Evolutionary conservation across 1,284 basidiomycete species (phyloP), one percentile per base, ranked within the genome.

Genomic region (Malassezia psittaci): DNA sequence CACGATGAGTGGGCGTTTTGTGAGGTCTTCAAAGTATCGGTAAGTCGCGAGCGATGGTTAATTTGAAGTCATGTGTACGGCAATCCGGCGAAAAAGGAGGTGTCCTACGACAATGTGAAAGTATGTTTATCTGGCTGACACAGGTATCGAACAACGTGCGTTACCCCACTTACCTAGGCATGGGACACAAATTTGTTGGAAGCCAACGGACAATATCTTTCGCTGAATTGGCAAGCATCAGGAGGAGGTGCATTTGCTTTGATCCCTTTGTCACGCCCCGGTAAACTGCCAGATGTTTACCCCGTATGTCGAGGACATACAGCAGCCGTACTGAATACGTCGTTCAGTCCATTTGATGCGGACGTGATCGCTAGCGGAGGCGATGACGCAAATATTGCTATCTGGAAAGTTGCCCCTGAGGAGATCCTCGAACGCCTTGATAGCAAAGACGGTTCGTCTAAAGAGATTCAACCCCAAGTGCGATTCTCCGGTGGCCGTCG

Each of bases 121-220:
- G 72, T 75, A 19, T 29, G 51, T 47, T 29, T 8, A 16, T 13
- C 37, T 9, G 24, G 13, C 49, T 40, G n/a, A 38, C 39, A 10
- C 19, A 60, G 54, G 67, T 69, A 41, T 69, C 70, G 32, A 69
- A 69, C 58, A 71, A 69, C 63, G 69, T 63, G 37, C 24, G 60
- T 57, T n/a, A 5, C 13, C 10, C 34, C 18, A 39, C 51, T 55
- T 9, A 55, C 48, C 5, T 18, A 64, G 59, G 90, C 93, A 15
- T 96, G 90, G 90, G 93, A 98, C 77, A 96, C 93, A 44, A 94
- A 96, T 76, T 79, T 96, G 62, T 79, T 96, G 64, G 81, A 87
- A 61, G 87, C 86, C 80, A 83, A 79, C 47, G 68, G 69, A 52
- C 62, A 59, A 48, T 94, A 88, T 77, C 78, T 94, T 68, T 85